Evolutionary conservation across 176 grass and related monocot genomes (phyloP).

Genomic region (Avena eriantha): DNA sequence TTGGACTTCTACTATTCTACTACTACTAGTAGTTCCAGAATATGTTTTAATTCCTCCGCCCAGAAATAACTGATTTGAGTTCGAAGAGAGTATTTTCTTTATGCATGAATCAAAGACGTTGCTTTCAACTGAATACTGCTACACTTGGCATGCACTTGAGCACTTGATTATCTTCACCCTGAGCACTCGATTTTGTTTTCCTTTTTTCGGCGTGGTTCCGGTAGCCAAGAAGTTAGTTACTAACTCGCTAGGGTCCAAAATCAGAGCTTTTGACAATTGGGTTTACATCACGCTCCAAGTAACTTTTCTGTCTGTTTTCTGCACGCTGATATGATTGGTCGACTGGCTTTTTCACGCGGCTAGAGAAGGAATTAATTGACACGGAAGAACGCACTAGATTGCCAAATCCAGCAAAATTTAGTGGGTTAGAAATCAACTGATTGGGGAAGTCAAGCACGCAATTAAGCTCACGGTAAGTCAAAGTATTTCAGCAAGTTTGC

Average conservation of each 20-base stretch:
- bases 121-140: conserved; percentile 33
- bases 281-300: conserved; percentile 37
- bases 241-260: conserved; percentile 9
- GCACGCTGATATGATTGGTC: neutral
- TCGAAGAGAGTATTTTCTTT: too few relatives aligned
- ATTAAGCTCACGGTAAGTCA: neutral
- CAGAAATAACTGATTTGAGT: too few relatives aligned
- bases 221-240: neutral
- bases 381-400: neutral
- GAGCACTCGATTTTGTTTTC: neutral
- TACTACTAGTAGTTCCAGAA: too few relatives aligned
- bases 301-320: neutral
- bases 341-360: neutral
- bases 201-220: conserved; percentile 19
- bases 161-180: neutral
- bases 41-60: too few relatives aligned
- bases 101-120: too few relatives aligned
- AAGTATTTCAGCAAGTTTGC: neutral
- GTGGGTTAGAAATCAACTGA: neutral
- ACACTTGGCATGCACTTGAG: conserved; percentile 12
- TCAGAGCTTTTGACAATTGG: conserved; percentile 19
- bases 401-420: conserved; percentile 10
- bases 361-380: neutral
- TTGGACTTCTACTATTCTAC: conserved; percentile 10
- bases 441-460: neutral